Conservation (phyloP, 805 yeast species). For the Hanseniaspora vineae region DNA sequence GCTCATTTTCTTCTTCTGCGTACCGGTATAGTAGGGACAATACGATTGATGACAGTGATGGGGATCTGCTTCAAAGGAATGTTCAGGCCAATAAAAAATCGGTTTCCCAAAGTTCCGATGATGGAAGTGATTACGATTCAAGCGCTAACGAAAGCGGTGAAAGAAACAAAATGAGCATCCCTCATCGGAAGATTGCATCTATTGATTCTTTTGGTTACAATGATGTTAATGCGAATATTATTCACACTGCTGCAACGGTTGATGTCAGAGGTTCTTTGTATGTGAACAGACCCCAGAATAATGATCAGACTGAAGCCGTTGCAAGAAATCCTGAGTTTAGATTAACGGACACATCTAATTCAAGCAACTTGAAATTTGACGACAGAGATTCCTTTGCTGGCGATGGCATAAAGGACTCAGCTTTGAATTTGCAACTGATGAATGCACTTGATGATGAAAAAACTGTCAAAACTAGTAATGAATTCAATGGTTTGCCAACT, state of each 20-base stretch:
- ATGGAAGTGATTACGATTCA: too few relatives aligned
- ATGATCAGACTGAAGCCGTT: neutral
- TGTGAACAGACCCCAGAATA: constrained; percentile 8
- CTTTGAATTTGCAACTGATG: neutral
- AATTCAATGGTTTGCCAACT: constrained; percentile 9
- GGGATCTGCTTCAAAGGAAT: too few relatives aligned
- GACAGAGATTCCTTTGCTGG: neutral
- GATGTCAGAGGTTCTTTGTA: constrained; percentile 23
- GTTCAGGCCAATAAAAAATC: too few relatives aligned
- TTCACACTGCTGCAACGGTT: constrained; percentile 17
- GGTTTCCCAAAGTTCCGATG: too few relatives aligned
- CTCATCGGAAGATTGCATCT: neutral
- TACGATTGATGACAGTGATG: neutral
- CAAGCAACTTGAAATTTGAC: neutral
- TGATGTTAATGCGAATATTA: constrained; percentile 7
- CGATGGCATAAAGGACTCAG: neutral
- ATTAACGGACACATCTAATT: neutral
- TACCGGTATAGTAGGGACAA: neutral
- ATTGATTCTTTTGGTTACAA: neutral
- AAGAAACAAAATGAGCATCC: too few relatives aligned
- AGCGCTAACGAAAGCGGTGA: too few relatives aligned
- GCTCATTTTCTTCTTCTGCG: neutral
- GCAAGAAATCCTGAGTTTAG: too few relatives aligned
- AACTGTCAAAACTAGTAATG: constrained; percentile 2
- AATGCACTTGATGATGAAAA: neutral